Percentiles rank a stretch among this genome's conserved stretches.
Conservation (phyloP, 345 rosid genomes). For the Murraya paniculata region DNA sequence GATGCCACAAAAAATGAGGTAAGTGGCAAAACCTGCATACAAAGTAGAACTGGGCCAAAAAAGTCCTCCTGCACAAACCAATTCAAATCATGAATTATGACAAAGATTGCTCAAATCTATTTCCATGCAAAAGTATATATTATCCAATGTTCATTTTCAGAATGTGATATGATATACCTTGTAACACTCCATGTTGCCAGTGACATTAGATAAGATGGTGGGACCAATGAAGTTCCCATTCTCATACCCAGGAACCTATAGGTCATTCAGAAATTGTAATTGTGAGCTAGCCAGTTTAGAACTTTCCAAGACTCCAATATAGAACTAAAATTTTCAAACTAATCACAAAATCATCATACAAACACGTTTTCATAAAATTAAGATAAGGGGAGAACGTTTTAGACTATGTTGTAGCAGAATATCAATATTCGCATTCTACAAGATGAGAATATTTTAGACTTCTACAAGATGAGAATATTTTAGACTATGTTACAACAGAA, state of each 20-base stretch:
- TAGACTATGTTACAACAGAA: background rate
- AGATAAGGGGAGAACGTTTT: background rate
- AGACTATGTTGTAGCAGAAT: background rate
- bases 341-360: background rate
- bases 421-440: background rate
- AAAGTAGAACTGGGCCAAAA: slow-evolving; percentile 95
- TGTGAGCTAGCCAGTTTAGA: slow-evolving; percentile 7
- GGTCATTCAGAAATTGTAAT: slow-evolving; percentile 8
- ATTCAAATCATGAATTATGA: background rate
- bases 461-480: background rate
- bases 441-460: too few relatives aligned
- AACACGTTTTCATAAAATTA: background rate
- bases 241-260: slow-evolving; percentile 93
- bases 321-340: background rate
- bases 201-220: slow-evolving; percentile 78
- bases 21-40: slow-evolving; percentile 63
- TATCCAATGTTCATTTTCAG: background rate
- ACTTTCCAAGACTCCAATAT: background rate
- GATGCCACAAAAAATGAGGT: slow-evolving; percentile 7
- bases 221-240: slow-evolving; percentile 95
- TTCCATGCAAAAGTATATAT: background rate
- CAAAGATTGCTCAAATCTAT: background rate
- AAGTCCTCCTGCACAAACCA: slow-evolving; percentile 75
- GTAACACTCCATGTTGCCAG: slow-evolving; percentile 94
- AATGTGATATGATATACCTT: slow-evolving; percentile 49